Base-by-base conservation (phyloP, 106 monocot genomes). In the Dendrobium chrysotoxum region DNA sequence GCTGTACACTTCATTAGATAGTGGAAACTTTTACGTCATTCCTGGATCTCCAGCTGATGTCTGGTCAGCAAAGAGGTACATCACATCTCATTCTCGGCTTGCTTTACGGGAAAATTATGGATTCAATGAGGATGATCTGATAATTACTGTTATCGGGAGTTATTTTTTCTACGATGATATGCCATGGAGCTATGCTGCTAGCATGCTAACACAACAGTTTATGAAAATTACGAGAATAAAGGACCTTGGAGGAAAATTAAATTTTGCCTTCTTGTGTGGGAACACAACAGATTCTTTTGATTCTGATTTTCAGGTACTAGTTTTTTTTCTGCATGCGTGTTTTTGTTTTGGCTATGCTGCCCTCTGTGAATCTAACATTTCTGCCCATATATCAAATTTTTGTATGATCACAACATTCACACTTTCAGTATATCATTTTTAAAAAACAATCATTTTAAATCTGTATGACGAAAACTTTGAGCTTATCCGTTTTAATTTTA, bases 21-120 rank as follows among this genome's bases (percentile, higher is more conserved):
- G 85, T 85, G 91, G 92, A 81, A 99, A 99, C 50, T 99, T 91
- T 80, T 89, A 91, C 57, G 93, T 99, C 28, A 88, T 99, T 78
- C 55, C 95, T 78, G 93, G 88, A 79, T 87, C 91, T 70, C 99
- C 95, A 42, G 84, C 81, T 35, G 89, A 91, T 77, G 83, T 79
- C 17, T 88, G 84, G 89, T 79, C 84, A 73, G 83, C 87, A 61
- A 85, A 91, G 53, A 86, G 50, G 47, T 93, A 90, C 77, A 65
- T 50, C 4, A 28, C 23, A 78, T 88, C 88, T 31, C 88, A 91
- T 81, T 90, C 88, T 28, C 85, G 81, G 61, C 21, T 81, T 84
- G 71, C 80, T 54, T 70, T 88, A 39, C 79, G 99, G 66, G 80
- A 82, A 77, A 71, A 87, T 23, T 83, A 85, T 83, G 93, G 93